A percentile compares a stretch with the other conserved stretches of the same genome.
phyloP scores from a whole-genome alignment of 805 yeast genomes.

The Metschnikowia drakensbergensis region DNA sequence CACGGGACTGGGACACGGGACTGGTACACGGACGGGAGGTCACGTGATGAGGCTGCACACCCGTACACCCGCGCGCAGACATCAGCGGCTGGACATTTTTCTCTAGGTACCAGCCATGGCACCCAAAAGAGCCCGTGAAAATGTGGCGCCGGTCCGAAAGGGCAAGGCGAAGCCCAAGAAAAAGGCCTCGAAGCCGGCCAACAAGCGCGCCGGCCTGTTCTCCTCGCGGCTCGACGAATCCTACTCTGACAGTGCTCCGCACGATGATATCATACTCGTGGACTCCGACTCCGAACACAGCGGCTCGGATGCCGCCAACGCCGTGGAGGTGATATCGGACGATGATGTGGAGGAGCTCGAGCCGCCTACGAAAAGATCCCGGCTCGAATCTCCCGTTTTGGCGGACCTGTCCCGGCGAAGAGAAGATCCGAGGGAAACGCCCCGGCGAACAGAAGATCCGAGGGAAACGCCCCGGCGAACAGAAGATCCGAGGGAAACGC shows the following conservation, averaged over 20 bases:
- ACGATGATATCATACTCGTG: slow-evolving; percentile 7
- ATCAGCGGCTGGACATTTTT: not conserved
- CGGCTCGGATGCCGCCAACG: slow-evolving; percentile 24
- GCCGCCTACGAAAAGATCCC: slow-evolving; percentile 4
- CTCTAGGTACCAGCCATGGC: slow-evolving; percentile 6
- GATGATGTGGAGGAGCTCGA: slow-evolving; percentile 18
- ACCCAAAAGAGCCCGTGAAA: slow-evolving; percentile 9
- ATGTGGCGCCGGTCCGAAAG: slow-evolving; percentile 5
- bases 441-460: too few relatives aligned
- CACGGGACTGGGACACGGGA: too few relatives aligned
- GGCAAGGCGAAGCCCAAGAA: slow-evolving; percentile 1
- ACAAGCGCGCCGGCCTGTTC: not conserved
- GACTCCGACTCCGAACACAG: slow-evolving; percentile 1
- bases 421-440: too few relatives aligned
- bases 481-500: too few relatives aligned
- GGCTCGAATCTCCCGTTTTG: not conserved
- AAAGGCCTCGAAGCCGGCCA: not conserved
- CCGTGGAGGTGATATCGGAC: slow-evolving; percentile 29
- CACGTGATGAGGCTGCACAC: not conserved
- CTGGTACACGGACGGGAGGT: too few relatives aligned
- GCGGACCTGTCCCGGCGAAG: not conserved
- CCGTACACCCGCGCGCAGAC: slow-evolving; percentile 2
- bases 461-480: too few relatives aligned
- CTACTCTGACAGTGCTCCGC: not conserved
- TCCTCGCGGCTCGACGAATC: not conserved